Conservation (phyloP, 169 alveolate genomes). For the Plasmodium chabaudi region DNA sequence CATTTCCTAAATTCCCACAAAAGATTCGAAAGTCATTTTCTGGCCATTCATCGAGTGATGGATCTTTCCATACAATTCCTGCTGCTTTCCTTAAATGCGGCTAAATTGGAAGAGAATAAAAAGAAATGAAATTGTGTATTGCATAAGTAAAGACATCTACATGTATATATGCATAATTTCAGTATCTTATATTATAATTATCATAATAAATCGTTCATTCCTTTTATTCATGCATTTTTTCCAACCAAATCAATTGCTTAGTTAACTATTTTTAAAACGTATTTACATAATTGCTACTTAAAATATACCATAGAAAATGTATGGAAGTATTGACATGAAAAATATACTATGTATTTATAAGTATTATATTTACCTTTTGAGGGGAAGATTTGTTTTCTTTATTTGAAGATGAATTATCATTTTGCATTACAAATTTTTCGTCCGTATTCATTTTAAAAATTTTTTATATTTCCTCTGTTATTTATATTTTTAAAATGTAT, state of each 20-base stretch:
- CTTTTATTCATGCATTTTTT: no score
- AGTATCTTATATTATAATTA: no score
- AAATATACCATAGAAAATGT: no score
- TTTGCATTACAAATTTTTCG: not conserved
- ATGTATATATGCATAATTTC: not conserved
- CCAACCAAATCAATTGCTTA: no score
- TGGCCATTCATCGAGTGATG: slow-evolving; percentile 97
- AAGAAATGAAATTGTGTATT: not conserved
- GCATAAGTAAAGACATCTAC: slow-evolving; percentile 4
- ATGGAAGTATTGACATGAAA: not conserved
- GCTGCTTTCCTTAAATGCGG: slow-evolving; percentile 95
- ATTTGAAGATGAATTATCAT: not conserved
- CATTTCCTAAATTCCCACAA: slow-evolving; percentile 98
- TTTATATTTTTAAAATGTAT: not conserved
- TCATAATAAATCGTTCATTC: no score
- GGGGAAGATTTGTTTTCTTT: slow-evolving; percentile 12
- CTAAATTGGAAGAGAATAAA: slow-evolving; percentile 7
- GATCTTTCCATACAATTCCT: slow-evolving; percentile 97
- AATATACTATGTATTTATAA: no score
- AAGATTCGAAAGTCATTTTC: slow-evolving; percentile 97
- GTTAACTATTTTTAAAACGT: no score
- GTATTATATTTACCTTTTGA: slow-evolving; percentile 11
- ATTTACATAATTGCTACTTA: no score
- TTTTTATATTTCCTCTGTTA: not conserved
- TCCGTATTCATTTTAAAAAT: slow-evolving; percentile 4